Percentiles rank a stretch among this genome's conserved stretches.
phyloP scores from a whole-genome alignment of 495 filamentous ascomycete genomes.

The Aspergillus baeticus region DNA sequence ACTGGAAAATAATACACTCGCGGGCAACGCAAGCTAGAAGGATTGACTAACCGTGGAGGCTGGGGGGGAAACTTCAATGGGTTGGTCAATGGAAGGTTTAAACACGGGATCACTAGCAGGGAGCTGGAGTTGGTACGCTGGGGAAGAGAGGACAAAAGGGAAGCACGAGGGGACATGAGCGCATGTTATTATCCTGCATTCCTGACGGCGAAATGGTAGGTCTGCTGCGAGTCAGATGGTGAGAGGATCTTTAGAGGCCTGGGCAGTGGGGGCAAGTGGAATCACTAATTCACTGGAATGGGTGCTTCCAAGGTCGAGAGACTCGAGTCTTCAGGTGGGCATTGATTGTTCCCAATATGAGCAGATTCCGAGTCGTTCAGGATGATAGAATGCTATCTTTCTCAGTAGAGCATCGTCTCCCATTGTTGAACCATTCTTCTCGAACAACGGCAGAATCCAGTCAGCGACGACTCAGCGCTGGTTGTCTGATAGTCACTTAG shows the following conservation, averaged over 20 bases:
- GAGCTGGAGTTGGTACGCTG: neutral
- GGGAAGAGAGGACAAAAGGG: neutral
- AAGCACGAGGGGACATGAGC: constrained; percentile 4
- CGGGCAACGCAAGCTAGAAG: neutral
- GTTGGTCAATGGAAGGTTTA: neutral
- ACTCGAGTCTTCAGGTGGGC: neutral
- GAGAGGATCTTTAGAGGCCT: neutral
- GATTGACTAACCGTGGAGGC: neutral
- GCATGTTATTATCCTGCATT: neutral
- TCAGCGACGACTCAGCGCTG: neutral
- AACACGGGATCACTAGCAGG: neutral
- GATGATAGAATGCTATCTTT: neutral
- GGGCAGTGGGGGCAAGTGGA: constrained; percentile 7
- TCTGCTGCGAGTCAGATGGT: neutral
- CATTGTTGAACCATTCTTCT: neutral
- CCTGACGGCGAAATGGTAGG: neutral
- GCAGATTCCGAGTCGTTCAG: neutral
- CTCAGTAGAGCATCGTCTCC: neutral
- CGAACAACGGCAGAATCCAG: neutral
- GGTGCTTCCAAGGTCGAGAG: neutral
- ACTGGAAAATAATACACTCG: neutral
- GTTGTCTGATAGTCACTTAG: neutral
- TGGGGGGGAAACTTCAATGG: neutral
- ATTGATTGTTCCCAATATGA: neutral
- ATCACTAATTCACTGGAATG: neutral